These are phyloP conservation scores for Xylariaceae sp. DNA, from an alignment of 2,329 filamentous ascomycete species.

Conservation along the genomic window DNA sequence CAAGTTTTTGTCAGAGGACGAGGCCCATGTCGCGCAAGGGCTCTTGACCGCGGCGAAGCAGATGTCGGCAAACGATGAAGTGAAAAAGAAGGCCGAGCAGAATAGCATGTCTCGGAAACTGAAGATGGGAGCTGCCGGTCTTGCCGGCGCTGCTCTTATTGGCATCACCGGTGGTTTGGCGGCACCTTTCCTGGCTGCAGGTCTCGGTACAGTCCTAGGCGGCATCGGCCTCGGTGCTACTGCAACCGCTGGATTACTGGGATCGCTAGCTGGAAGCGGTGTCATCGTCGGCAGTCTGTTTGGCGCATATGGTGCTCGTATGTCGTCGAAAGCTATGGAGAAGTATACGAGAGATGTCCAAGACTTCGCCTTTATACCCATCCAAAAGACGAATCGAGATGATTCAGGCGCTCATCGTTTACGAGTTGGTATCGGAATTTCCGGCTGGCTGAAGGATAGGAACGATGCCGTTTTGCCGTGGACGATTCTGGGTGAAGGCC, in stretches of 20 bases:
- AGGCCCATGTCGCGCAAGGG: constrained; percentile 68
- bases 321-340: constrained; percentile 83
- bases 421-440: constrained; percentile 74
- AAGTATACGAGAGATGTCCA: constrained; percentile 78
- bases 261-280: constrained; percentile 71
- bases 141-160: constrained; percentile 54
- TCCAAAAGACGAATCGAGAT: constrained; percentile 45
- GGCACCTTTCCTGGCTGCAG: constrained; percentile 71
- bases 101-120: constrained; percentile 59
- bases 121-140: constrained; percentile 55
- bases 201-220: constrained; percentile 72
- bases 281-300: constrained; percentile 79
- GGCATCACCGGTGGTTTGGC: constrained; percentile 72
- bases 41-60: constrained; percentile 66
- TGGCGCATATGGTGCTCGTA: constrained; percentile 77
- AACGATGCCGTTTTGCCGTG: constrained; percentile 72
- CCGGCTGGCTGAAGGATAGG: constrained; percentile 72
- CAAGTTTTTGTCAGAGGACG: constrained; percentile 61
- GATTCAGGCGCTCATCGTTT: constrained; percentile 57
- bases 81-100: constrained; percentile 58
- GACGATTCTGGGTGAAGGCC: constrained; percentile 61
- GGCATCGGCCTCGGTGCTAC: constrained; percentile 74
- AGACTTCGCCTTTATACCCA: constrained; percentile 81
- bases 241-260: constrained; percentile 74
- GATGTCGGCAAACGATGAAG: constrained; percentile 61